Percentiles rank a stretch among this genome's conserved stretches.
phyloP scores from a whole-genome alignment of 2,329 filamentous ascomycete species.

The Phialophora tarda region DNA sequence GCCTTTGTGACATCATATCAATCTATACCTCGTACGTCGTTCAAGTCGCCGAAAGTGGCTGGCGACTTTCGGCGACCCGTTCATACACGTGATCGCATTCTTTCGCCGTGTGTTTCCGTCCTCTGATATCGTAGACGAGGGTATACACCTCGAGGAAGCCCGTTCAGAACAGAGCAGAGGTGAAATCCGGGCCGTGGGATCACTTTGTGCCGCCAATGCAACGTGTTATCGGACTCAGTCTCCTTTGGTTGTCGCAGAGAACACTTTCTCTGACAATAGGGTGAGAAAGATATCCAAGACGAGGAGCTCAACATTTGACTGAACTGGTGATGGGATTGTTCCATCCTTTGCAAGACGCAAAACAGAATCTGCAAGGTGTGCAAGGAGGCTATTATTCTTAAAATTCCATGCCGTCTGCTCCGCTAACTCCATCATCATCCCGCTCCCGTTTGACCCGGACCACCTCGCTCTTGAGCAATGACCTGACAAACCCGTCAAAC shows the following conservation, averaged over 20 bases:
- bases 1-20: too few relatives aligned
- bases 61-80: neutral
- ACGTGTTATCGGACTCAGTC: neutral
- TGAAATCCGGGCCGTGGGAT: neutral
- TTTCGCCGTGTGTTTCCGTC: neutral
- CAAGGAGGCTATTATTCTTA: slow-evolving; percentile 44
- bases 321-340: neutral
- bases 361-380: neutral
- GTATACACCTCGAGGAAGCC: neutral
- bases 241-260: neutral
- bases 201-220: neutral
- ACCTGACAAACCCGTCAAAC: slow-evolving; percentile 80
- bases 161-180: neutral
- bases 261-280: neutral
- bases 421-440: slow-evolving; percentile 53
- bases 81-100: neutral
- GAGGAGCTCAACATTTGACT: neutral
- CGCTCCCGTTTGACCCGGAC: slow-evolving; percentile 57
- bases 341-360: neutral
- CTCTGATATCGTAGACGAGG: neutral
- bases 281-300: neutral
- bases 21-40: too few relatives aligned
- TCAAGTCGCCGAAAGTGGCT: neutral
- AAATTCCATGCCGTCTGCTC: slow-evolving; percentile 68
- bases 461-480: slow-evolving; percentile 75